A percentile compares a stretch with the other conserved stretches of the same genome.
These are phyloP conservation scores for Backusella macrospora DNA, from an alignment of 192 early-diverging fungal genomes.

Conservation along the genomic window DNA sequence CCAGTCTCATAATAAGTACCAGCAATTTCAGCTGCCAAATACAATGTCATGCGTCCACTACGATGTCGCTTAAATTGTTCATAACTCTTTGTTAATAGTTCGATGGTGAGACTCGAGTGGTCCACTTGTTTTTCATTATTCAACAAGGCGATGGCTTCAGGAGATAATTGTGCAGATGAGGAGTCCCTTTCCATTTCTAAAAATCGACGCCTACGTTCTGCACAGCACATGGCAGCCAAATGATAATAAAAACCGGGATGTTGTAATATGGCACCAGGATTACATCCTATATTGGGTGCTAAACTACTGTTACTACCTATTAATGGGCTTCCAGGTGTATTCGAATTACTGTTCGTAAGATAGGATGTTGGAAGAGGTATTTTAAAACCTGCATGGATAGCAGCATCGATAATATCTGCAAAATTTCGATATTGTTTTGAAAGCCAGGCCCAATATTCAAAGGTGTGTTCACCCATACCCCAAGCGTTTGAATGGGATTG, in stretches of 20 bases:
- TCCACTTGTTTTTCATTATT: constrained; percentile 59
- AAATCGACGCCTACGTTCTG: constrained; percentile 67
- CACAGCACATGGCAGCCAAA: constrained; percentile 71
- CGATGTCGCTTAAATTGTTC: constrained; percentile 82
- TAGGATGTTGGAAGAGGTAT: constrained; percentile 62
- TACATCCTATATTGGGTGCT: constrained; percentile 47
- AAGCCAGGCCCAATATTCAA: constrained; percentile 87
- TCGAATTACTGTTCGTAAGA: constrained; percentile 33
- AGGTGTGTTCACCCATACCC: constrained; percentile 73
- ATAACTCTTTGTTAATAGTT: constrained; percentile 89
- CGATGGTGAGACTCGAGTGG: constrained; percentile 73
- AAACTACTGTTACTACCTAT: constrained; percentile 20
- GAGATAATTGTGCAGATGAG: not conserved
- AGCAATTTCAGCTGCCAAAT: constrained; percentile 86
- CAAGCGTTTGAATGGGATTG: constrained; percentile 59
- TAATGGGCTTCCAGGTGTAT: constrained; percentile 38
- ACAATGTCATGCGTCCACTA: constrained; percentile 78
- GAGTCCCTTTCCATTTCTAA: constrained; percentile 43
- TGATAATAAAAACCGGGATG: constrained; percentile 89
- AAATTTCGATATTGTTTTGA: constrained; percentile 81
- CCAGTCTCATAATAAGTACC: constrained; percentile 74
- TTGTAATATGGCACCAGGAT: constrained; percentile 72
- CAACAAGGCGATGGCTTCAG: constrained; percentile 15
- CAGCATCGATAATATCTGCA: constrained; percentile 76
- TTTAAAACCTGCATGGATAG: constrained; percentile 66